These are phyloP conservation scores for Neurospora africana DNA, from an alignment of 495 filamentous ascomycete genomes.

Conservation along the genomic window DNA sequence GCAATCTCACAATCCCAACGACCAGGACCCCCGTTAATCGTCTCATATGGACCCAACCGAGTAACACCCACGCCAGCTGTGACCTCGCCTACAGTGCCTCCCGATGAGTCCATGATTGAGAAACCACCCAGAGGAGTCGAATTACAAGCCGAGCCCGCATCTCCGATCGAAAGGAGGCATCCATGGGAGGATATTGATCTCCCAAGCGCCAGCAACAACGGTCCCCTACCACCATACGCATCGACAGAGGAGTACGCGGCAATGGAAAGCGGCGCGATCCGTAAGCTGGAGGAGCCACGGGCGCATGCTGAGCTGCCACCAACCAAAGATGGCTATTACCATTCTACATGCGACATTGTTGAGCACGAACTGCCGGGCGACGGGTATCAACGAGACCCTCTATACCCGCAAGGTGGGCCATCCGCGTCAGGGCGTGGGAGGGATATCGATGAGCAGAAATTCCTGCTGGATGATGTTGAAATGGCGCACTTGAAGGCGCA, in stretches of 20 bases:
- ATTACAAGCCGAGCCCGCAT: constrained; percentile 7
- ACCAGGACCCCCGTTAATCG: constrained; percentile 9
- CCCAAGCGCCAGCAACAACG: constrained; percentile 7
- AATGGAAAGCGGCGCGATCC: constrained; percentile 24
- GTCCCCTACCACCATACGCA: constrained; percentile 23
- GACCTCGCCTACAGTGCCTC: constrained; percentile 17
- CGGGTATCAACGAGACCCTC: constrained; percentile 10
- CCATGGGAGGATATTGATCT: constrained; percentile 5
- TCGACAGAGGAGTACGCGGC: constrained; percentile 17
- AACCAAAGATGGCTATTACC: constrained; percentile 26
- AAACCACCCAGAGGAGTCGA: not conserved
- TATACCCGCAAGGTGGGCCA: constrained; percentile 5
- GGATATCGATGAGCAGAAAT: constrained; percentile 25
- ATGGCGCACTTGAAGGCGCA: constrained; percentile 12
- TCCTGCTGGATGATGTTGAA: constrained; percentile 18
- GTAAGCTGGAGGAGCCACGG: constrained; percentile 18
- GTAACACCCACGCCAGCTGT: constrained; percentile 23
- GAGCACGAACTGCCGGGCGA: constrained; percentile 23
- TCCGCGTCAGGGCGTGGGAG: constrained; percentile 1
- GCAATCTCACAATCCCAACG: constrained; percentile 11
- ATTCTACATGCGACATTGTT: constrained; percentile 9
- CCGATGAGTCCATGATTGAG: constrained; percentile 16
- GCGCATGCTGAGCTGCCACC: constrained; percentile 25
- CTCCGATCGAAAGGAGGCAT: constrained; percentile 16
- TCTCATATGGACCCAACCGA: constrained; percentile 24